Evolutionary conservation across 768 basidiomycete species (phyloP).

Genomic region (Pilatotrama ljubarskyi): DNA sequence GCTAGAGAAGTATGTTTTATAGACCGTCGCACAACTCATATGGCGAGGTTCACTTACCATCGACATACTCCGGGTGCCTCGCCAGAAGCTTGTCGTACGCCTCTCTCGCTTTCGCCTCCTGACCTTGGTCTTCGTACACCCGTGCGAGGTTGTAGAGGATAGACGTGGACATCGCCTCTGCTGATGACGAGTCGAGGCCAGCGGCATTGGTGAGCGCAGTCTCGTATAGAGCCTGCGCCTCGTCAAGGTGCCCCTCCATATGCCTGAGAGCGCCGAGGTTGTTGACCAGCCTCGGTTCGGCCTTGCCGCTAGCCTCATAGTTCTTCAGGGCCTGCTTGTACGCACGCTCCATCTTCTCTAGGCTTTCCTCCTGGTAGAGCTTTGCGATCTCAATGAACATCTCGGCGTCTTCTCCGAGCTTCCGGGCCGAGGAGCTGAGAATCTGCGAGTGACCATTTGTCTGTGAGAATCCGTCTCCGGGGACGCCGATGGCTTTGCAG

Average conservation of each 20-base stretch:
- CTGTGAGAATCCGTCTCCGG: slow-evolving; percentile 51
- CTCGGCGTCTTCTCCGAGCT: slow-evolving; percentile 75
- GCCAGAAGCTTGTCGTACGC: slow-evolving; percentile 85
- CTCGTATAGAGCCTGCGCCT: slow-evolving; percentile 70
- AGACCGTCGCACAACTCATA: neutral
- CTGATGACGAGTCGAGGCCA: slow-evolving; percentile 43
- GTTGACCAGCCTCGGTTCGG: slow-evolving; percentile 73
- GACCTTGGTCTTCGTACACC: slow-evolving; percentile 84
- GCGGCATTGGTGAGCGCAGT: slow-evolving; percentile 64
- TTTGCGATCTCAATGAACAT: slow-evolving; percentile 90
- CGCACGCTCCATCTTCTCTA: slow-evolving; percentile 72
- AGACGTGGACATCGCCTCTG: slow-evolving; percentile 76
- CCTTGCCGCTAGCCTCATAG: slow-evolving; percentile 45
- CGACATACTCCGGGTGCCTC: slow-evolving; percentile 95
- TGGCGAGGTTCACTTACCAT: slow-evolving; percentile 57
- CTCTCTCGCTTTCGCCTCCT: slow-evolving; percentile 70
- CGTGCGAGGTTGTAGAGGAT: slow-evolving; percentile 91
- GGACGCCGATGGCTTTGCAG: slow-evolving; percentile 56
- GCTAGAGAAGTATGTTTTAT: slow-evolving; percentile 47
- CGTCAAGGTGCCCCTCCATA: slow-evolving; percentile 57
- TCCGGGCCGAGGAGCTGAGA: slow-evolving; percentile 41
- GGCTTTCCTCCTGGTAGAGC: slow-evolving; percentile 80
- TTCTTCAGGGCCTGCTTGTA: slow-evolving; percentile 73
- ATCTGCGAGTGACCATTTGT: slow-evolving; percentile 23
- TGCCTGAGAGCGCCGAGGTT: slow-evolving; percentile 79